Percentiles rank a stretch among this genome's conserved stretches.
Evolutionary conservation across 1,139 yeast genomes (phyloP).

Genomic region (Debaryomyces sp.): DNA sequence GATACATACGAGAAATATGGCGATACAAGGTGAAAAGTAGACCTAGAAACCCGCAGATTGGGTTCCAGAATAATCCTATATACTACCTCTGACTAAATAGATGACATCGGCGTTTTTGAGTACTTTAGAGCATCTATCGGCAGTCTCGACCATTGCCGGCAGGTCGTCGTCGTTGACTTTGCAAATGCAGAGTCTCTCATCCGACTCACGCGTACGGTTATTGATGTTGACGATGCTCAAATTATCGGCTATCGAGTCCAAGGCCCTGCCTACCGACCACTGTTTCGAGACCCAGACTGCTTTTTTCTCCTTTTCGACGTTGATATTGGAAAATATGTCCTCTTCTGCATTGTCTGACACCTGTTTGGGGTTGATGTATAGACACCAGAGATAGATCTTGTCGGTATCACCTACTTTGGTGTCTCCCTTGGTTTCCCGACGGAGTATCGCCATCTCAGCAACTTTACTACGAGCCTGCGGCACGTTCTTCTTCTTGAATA

Average conservation of each 20-base stretch:
- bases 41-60: no score
- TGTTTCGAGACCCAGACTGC: slow-evolving; percentile 58
- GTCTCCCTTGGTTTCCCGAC: slow-evolving; percentile 72
- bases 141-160: slow-evolving; percentile 30
- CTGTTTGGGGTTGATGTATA: slow-evolving; percentile 43
- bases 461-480: slow-evolving; percentile 14
- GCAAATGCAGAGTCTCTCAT: slow-evolving; percentile 51
- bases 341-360: slow-evolving; percentile 26
- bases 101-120: slow-evolving; percentile 54
- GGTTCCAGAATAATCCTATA: slow-evolving; percentile 9
- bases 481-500: slow-evolving; percentile 18
- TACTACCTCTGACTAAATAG: slow-evolving; percentile 59
- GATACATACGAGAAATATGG: no score
- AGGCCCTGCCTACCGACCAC: slow-evolving; percentile 78
- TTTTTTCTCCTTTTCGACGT: slow-evolving; percentile 29
- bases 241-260: slow-evolving; percentile 66
- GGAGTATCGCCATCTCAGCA: slow-evolving; percentile 35
- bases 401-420: slow-evolving; percentile 53
- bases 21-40: no score
- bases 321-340: slow-evolving; percentile 21
- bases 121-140: slow-evolving; percentile 46
- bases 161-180: slow-evolving; percentile 30
- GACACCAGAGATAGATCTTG: slow-evolving; percentile 64
- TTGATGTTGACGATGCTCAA: slow-evolving; percentile 60
- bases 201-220: slow-evolving; percentile 47